phyloP scores from a whole-genome alignment of 306 rosid species.

The Rosa chinensis region DNA sequence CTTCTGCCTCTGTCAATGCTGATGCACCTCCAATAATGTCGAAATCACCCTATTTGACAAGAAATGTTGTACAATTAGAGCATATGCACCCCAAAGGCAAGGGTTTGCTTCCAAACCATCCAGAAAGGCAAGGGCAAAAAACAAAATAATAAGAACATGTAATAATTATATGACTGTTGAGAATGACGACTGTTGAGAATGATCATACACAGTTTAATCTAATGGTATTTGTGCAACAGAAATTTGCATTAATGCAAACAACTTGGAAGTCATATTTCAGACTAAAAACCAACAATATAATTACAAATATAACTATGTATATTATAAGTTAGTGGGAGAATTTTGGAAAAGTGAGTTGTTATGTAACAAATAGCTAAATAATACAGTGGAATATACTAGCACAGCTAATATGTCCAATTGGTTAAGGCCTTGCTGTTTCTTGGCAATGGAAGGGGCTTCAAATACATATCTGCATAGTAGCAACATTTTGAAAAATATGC shows the following conservation, averaged over 20 bases:
- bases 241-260: background rate
- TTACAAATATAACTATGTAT: background rate
- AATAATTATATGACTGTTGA: background rate
- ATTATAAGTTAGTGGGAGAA: background rate
- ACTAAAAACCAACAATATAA: background rate
- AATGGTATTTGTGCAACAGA: background rate
- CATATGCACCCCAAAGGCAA: background rate
- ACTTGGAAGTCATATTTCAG: background rate
- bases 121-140: background rate
- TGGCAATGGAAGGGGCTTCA: background rate
- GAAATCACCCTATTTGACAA: slow-evolving; percentile 79
- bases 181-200: background rate
- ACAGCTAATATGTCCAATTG: background rate
- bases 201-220: background rate
- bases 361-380: background rate
- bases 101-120: background rate
- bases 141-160: background rate
- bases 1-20: slow-evolving; percentile 85
- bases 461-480: background rate
- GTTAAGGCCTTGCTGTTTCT: background rate
- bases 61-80: slow-evolving; percentile 17
- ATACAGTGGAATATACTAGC: background rate
- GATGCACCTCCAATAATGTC: slow-evolving; percentile 91
- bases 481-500: background rate
- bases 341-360: background rate